phyloP scores from a whole-genome alignment of 805 yeast species.

The Pichia nakasei region DNA sequence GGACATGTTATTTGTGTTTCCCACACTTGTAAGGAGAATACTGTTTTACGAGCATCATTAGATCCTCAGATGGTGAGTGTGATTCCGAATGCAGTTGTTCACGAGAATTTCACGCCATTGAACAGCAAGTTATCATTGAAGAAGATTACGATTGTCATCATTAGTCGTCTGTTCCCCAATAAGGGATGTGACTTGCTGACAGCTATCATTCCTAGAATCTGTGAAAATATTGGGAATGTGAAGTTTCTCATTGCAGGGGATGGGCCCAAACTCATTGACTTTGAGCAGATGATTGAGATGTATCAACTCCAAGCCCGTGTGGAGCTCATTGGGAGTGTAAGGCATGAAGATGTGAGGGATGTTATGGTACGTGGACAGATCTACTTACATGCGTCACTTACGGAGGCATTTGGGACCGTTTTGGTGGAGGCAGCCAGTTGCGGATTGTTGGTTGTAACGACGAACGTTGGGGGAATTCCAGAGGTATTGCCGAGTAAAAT shows the following conservation, averaged over 20 bases:
- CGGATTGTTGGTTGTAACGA: slow-evolving; percentile 87
- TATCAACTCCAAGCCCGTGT: slow-evolving; percentile 82
- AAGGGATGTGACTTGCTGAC: slow-evolving; percentile 89
- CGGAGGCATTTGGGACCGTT: slow-evolving; percentile 97
- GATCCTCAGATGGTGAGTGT: slow-evolving; percentile 77
- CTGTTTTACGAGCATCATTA: slow-evolving; percentile 76
- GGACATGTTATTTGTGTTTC: slow-evolving; percentile 96
- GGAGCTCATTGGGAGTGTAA: slow-evolving; percentile 72
- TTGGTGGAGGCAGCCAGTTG: slow-evolving; percentile 96
- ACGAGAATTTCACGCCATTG: slow-evolving; percentile 66
- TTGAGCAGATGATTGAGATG: slow-evolving; percentile 91
- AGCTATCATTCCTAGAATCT: slow-evolving; percentile 78
- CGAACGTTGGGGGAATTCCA: slow-evolving; percentile 95
- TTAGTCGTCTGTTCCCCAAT: slow-evolving; percentile 87
- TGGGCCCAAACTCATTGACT: slow-evolving; percentile 90
- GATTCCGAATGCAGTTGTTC: slow-evolving; percentile 91
- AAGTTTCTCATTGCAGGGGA: slow-evolving; percentile 89
- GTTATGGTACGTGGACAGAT: slow-evolving; percentile 92
- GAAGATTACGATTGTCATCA: slow-evolving; percentile 75
- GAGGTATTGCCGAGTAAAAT: slow-evolving; percentile 89
- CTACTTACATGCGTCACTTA: slow-evolving; percentile 84
- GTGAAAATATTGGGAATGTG: slow-evolving; percentile 52
- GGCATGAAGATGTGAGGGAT: slow-evolving; percentile 88
- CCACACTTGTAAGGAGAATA: slow-evolving; percentile 93
- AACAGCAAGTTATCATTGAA: slow-evolving; percentile 23